Evolutionary conservation across 78 protist genomes (phyloP).

Genomic region (Cavenderia fasciculata): DNA sequence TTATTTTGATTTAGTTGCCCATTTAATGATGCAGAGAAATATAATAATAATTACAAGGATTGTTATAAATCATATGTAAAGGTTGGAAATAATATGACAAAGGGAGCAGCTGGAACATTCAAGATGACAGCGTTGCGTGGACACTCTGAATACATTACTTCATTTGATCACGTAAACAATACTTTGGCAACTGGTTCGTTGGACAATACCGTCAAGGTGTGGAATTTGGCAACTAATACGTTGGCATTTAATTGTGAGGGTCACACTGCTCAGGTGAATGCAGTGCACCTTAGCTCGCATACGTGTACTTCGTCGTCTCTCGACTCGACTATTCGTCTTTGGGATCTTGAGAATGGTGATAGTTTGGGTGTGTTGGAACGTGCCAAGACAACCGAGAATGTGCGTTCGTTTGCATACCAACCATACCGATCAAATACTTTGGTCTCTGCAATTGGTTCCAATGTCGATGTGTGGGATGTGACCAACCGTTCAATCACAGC

Average conservation of each 20-base stretch:
- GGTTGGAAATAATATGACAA: constrained; percentile 15
- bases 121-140: constrained; percentile 73
- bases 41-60: constrained; percentile 35
- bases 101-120: constrained; percentile 58
- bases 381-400: neutral
- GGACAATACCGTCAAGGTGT: constrained; percentile 35
- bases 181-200: constrained; percentile 41
- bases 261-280: neutral
- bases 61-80: constrained; percentile 10
- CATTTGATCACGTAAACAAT: constrained; percentile 36
- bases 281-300: neutral
- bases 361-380: neutral
- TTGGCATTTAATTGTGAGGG: too few relatives aligned
- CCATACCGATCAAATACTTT: neutral
- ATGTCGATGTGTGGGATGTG: constrained; percentile 2
- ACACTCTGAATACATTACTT: constrained; percentile 32
- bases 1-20: neutral
- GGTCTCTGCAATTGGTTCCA: neutral
- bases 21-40: constrained; percentile 50
- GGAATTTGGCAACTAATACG: constrained; percentile 40
- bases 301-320: constrained; percentile 4
- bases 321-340: constrained; percentile 23
- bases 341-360: constrained; percentile 44
- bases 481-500: neutral
- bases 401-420: constrained; percentile 13